These are phyloP conservation scores for Apiospora pterosperma DNA, from an alignment of 2,329 filamentous ascomycete species.

Conservation along the genomic window DNA sequence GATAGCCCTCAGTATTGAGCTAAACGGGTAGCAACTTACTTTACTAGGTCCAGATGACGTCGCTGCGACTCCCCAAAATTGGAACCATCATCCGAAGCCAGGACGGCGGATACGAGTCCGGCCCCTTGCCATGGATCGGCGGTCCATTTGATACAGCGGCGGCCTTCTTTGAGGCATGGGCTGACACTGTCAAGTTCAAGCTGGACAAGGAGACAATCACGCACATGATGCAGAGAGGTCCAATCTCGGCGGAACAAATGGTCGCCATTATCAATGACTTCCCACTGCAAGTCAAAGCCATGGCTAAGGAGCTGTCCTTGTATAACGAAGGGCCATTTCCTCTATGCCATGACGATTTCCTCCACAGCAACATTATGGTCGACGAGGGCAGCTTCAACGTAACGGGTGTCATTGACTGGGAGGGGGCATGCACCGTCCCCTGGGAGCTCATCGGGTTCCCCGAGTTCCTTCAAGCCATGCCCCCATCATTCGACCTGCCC, in stretches of 20 bases:
- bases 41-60: not conserved
- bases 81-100: conserved; percentile 8
- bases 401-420: conserved; percentile 28
- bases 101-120: conserved; percentile 13
- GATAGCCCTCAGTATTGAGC: not conserved
- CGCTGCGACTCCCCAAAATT: conserved; percentile 5
- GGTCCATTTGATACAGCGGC: conserved; percentile 20
- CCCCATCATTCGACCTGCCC: not conserved
- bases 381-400: conserved; percentile 19
- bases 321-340: conserved; percentile 21
- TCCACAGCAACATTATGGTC: conserved; percentile 29
- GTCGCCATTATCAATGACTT: conserved; percentile 13
- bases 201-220: not conserved
- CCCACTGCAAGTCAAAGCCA: conserved; percentile 6
- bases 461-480: not conserved
- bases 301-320: not conserved
- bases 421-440: conserved; percentile 22
- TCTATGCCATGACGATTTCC: conserved; percentile 26
- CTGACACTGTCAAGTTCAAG: conserved; percentile 14
- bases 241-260: conserved; percentile 7
- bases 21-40: not conserved
- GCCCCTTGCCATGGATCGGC: conserved; percentile 17
- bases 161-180: conserved; percentile 19
- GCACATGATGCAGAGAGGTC: conserved; percentile 13
- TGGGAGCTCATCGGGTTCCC: conserved; percentile 20